Evolutionary conservation across 352 stramenopile genomes (phyloP).

Genomic region (Pythium periplocum): DNA sequence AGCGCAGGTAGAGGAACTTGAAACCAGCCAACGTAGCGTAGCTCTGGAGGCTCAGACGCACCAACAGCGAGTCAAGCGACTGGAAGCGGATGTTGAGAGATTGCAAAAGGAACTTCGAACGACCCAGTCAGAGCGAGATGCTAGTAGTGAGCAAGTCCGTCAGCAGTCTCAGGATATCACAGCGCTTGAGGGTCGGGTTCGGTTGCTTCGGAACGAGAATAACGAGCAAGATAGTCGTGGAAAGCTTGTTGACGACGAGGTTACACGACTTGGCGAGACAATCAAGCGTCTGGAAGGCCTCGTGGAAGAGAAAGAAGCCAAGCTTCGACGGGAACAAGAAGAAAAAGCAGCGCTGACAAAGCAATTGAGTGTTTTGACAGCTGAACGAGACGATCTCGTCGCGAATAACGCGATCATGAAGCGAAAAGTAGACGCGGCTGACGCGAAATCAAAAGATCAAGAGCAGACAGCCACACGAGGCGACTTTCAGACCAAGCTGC

Average conservation of each 20-base stretch:
- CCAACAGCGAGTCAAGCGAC: conserved; percentile 25
- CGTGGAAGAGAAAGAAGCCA: conserved; percentile 13
- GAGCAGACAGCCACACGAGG: conserved; percentile 11
- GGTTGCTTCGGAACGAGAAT: conserved; percentile 25
- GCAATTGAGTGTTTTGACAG: conserved; percentile 5
- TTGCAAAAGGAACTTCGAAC: conserved; percentile 18
- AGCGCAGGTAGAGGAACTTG: conserved; percentile 15
- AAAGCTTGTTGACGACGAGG: conserved; percentile 25
- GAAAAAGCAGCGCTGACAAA: conserved; percentile 14
- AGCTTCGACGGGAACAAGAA: conserved; percentile 12
- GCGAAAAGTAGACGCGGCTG: conserved; percentile 13
- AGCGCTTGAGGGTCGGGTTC: conserved; percentile 21
- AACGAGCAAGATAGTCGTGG: conserved; percentile 16
- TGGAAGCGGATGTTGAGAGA: conserved; percentile 26
- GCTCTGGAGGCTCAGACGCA: conserved; percentile 23
- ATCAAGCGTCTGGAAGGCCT: conserved; percentile 18
- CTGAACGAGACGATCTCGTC: conserved; percentile 18
- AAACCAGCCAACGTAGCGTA: conserved; percentile 13
- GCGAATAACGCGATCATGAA: conserved; percentile 8
- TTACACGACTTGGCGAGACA: conserved; percentile 5
- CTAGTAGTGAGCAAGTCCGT: conserved; percentile 14
- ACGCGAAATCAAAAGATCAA: conserved; percentile 17
- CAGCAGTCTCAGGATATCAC: conserved; percentile 20
- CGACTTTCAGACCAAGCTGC: conserved; percentile 21
- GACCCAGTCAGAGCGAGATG: conserved; percentile 23